These are phyloP conservation scores for Aspergillus puulaauensis DNA, from an alignment of 2,329 filamentous ascomycete species.

Conservation along the genomic window DNA sequence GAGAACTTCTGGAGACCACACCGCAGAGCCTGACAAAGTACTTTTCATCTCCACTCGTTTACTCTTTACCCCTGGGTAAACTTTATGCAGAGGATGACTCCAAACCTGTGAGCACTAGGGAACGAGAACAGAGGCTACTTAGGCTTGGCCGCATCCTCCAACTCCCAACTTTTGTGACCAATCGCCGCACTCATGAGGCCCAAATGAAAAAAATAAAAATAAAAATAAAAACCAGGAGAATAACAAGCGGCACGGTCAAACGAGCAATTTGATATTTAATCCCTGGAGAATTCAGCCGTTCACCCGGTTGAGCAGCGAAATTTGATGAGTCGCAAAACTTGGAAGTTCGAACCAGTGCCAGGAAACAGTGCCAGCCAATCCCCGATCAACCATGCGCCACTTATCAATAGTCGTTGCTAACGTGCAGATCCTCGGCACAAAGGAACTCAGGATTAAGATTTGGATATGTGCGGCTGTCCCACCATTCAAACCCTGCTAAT, in stretches of 20 bases:
- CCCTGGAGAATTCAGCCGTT: background rate
- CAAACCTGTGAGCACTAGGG: background rate
- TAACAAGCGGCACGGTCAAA: background rate
- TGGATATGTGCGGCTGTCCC: background rate
- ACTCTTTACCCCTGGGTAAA: background rate
- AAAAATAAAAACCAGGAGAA: background rate
- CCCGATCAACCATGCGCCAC: constrained; percentile 8
- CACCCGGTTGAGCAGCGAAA: background rate
- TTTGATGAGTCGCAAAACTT: constrained; percentile 8
- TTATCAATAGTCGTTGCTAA: constrained; percentile 4
- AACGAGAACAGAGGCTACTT: background rate
- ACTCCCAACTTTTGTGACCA: background rate
- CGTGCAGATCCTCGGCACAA: constrained; percentile 5
- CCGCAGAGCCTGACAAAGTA: background rate
- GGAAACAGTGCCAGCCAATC: background rate
- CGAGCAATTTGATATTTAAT: background rate
- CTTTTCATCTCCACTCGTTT: background rate
- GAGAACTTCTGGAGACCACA: background rate
- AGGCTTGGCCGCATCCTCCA: background rate
- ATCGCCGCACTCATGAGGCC: background rate
- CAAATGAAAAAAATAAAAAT: background rate
- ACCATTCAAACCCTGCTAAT: background rate
- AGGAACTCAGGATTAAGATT: constrained; percentile 1
- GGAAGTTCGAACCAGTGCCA: background rate
- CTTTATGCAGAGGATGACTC: background rate